A percentile compares a stretch with the other conserved stretches of the same genome.
phyloP scores from a whole-genome alignment of 176 grass and related monocot species.

The Areca catechu region DNA sequence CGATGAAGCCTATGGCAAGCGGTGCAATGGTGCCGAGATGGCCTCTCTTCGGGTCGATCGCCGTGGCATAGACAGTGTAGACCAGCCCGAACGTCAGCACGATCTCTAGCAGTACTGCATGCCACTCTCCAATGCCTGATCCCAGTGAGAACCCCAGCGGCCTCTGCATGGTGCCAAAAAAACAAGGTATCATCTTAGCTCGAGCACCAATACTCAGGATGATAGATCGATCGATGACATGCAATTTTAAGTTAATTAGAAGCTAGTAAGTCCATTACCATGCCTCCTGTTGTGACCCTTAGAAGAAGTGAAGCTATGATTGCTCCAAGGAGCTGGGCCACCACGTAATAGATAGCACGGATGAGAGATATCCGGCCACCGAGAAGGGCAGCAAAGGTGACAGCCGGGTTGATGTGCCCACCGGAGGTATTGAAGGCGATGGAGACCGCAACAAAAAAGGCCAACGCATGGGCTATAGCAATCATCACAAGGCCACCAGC shows the following conservation, averaged over 20 bases:
- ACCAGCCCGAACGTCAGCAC: constrained; percentile 73
- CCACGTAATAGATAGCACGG: constrained; percentile 64
- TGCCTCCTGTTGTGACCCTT: constrained; percentile 58
- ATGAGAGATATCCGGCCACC: constrained; percentile 65
- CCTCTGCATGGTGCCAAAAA: constrained; percentile 21
- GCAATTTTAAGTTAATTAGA: no score
- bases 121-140: constrained; percentile 61
- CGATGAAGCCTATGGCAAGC: constrained; percentile 65
- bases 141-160: constrained; percentile 62
- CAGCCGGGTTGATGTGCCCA: constrained; percentile 80
- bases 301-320: constrained; percentile 57
- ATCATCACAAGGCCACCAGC: constrained; percentile 50
- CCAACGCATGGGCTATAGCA: constrained; percentile 71
- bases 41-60: constrained; percentile 72
- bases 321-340: constrained; percentile 74
- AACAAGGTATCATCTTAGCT: background rate
- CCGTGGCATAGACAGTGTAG: constrained; percentile 85
- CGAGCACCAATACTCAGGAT: no score
- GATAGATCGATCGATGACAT: no score
- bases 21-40: constrained; percentile 65
- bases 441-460: constrained; percentile 42
- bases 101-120: constrained; percentile 80
- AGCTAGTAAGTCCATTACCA: constrained; percentile 22
- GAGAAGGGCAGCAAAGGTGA: constrained; percentile 75
- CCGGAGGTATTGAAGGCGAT: constrained; percentile 69